Base-by-base conservation (phyloP, 805 yeast genomes). In the Hanseniaspora jakobsenii region DNA sequence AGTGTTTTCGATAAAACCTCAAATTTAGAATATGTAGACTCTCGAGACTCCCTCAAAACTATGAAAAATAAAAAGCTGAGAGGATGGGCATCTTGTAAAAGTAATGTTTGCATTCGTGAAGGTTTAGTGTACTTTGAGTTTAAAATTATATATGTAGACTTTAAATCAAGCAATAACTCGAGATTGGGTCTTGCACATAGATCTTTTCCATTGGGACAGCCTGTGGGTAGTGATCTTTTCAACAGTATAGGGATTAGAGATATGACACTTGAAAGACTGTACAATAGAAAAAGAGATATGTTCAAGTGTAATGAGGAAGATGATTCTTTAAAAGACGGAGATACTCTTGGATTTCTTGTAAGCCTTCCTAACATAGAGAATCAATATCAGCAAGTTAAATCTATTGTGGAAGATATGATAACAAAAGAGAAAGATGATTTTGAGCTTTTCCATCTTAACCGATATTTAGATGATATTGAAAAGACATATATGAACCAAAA, bases 201-300 rank as follows among this genome's bases (percentile, higher is more conserved):
- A 49, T 97, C 89, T 55, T 91, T 95, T 2, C 74, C 85, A 39
- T 61, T 87, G 35, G 96, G 89, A 52, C 94, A 94, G 0, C 97
- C 99, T 0, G 91, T 87, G 5, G 99, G 99, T 2, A 84, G 75
- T 54, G 97, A 91, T 60, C 89, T 86, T 0, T 91, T 86, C 62
- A 39, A 42, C 18, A 89, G 95, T 0, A 89, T 91, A 60, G 96
- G 95, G 2, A 55, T 91, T 2, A 69, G 96, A 48, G 96, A 89
- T 61, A 70, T 71, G 29, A 68, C 71, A 6, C 87, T 94, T 2
- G 81, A 82, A 51, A 73, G 73, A 23, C 69, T 91, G 19, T 93
- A 91, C 51, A 58, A 56, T 29, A 64, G 65, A 13, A 55, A 53
- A 36, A 35, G 57, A 17, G 42, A 32, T n/a, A 62, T 70, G 27